These are phyloP conservation scores for Volutella citrinella DNA, from an alignment of 2,329 filamentous ascomycete species.

Conservation along the genomic window DNA sequence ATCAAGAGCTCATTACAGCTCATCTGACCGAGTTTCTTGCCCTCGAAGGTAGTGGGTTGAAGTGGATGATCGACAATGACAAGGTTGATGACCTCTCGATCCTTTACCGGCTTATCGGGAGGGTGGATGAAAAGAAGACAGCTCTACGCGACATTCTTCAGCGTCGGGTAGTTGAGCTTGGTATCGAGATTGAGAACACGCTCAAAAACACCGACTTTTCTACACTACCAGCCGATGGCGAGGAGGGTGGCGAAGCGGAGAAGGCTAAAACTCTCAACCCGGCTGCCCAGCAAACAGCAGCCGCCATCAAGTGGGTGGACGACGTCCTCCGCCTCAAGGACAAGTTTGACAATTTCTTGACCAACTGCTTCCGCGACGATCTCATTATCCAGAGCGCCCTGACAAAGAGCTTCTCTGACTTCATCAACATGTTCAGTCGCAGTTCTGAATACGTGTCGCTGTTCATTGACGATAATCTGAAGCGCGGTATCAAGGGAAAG, in stretches of 20 bases:
- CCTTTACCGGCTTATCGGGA: conserved; percentile 73
- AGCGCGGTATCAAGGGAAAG: conserved; percentile 89
- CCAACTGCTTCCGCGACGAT: conserved; percentile 69
- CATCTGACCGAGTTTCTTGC: conserved; percentile 80
- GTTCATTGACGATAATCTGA: conserved; percentile 95
- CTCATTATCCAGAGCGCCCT: conserved; percentile 76
- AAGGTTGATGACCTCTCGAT: conserved; percentile 73
- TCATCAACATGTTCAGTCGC: conserved; percentile 86
- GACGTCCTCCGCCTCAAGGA: conserved; percentile 83
- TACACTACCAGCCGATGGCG: conserved; percentile 37
- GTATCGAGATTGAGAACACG: conserved; percentile 74
- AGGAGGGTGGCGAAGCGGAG: conserved; percentile 45
- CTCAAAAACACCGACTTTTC: conserved; percentile 56
- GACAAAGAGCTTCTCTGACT: conserved; percentile 83
- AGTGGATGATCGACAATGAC: conserved; percentile 90
- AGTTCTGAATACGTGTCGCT: conserved; percentile 91
- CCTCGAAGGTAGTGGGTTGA: conserved; percentile 80
- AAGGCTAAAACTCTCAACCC: conserved; percentile 37
- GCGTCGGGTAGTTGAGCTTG: conserved; percentile 73
- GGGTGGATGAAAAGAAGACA: conserved; percentile 72
- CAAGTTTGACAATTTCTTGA: conserved; percentile 82
- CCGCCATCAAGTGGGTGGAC: conserved; percentile 93
- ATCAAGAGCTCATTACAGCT: conserved; percentile 72
- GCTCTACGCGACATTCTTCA: conserved; percentile 71
- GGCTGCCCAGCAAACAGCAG: conserved; percentile 75